Percentiles rank a stretch among this genome's conserved stretches.
Evolutionary conservation across 2,329 filamentous ascomycete species (phyloP).

Genomic region (Mycosphaerelloides madeirae): DNA sequence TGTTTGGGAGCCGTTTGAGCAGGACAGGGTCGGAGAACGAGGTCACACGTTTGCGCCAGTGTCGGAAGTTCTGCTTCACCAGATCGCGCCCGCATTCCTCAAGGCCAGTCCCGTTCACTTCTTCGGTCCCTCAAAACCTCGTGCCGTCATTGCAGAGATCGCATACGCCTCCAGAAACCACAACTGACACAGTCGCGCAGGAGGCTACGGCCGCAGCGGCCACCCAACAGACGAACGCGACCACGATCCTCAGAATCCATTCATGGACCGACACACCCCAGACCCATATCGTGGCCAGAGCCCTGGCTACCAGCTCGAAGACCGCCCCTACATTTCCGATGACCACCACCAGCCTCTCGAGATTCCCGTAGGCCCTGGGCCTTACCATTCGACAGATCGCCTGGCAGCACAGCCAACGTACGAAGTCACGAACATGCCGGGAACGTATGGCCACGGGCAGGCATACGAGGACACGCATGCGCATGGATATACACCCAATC

Average conservation of each 20-base stretch:
- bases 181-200: constrained; percentile 10
- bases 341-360: constrained; percentile 51
- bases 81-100: constrained; percentile 16
- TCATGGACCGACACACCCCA: constrained; percentile 33
- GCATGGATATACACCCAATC: constrained; percentile 42
- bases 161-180: background rate
- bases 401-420: constrained; percentile 80
- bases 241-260: constrained; percentile 16
- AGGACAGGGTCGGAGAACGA: background rate
- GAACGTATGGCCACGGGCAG: constrained; percentile 60
- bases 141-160: background rate
- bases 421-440: constrained; percentile 63
- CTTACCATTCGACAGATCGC: constrained; percentile 59
- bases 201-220: constrained; percentile 21
- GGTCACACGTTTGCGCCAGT: constrained; percentile 1
- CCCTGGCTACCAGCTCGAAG: constrained; percentile 75
- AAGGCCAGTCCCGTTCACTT: constrained; percentile 6
- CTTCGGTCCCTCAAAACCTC: background rate
- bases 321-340: constrained; percentile 60
- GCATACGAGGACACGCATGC: constrained; percentile 51
- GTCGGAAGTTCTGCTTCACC: background rate
- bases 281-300: constrained; percentile 70
- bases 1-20: constrained; percentile 13
- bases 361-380: constrained; percentile 61
- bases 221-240: constrained; percentile 14